Evolutionary conservation across 495 filamentous ascomycete species (phyloP), one percentile per base, ranked within the genome.

Genomic region (Beverwykella pulmonaria): DNA sequence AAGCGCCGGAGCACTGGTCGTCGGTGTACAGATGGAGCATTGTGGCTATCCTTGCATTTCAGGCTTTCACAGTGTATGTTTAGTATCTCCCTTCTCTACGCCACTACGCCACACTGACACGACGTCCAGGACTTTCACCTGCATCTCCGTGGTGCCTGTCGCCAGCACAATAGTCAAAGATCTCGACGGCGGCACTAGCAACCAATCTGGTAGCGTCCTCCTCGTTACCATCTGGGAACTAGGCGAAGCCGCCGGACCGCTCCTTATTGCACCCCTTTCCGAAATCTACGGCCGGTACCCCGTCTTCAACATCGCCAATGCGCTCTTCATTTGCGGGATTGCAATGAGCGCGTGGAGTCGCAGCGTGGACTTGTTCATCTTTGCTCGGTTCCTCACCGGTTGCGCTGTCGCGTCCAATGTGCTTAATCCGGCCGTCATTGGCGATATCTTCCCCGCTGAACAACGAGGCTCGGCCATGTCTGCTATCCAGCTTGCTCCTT

Each of bases 151-250:
- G 17, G 82, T 86, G 22, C 83, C 84, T 1, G 73, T 86, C 25
- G 83, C 83, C 1, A 72, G 71, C 46, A 68, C 68, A 14, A 84
- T 87, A 59, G 78, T 82, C 32, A 61, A 71, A 15, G 81, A 84
- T 68, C 77, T 86, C 27, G 26, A 53, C 9, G 71, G 79, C 53
- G 72, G 68, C 63, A 12, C 2, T n/a, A 23, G 8, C 49, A 47
- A 32, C 36, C 23, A 36, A 50, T 53, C 63, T 14, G 75, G 81
- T 39, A 79, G 75, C 67, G 79, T 83, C 34, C 74, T 86, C 20
- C 78, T 87, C 41, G 83, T 87, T 20, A 86, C 84, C 12, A 84
- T 87, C 73, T 83, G 81, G 81, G 80, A 82, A 36, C 65, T 76
- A 0, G 77, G 79, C 23, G 73, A 76, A 67, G 85, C 83, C 26